These are phyloP conservation scores for Chytridium lagenaria DNA, from an alignment of 371 early-diverging fungal genomes.

Conservation along the genomic window DNA sequence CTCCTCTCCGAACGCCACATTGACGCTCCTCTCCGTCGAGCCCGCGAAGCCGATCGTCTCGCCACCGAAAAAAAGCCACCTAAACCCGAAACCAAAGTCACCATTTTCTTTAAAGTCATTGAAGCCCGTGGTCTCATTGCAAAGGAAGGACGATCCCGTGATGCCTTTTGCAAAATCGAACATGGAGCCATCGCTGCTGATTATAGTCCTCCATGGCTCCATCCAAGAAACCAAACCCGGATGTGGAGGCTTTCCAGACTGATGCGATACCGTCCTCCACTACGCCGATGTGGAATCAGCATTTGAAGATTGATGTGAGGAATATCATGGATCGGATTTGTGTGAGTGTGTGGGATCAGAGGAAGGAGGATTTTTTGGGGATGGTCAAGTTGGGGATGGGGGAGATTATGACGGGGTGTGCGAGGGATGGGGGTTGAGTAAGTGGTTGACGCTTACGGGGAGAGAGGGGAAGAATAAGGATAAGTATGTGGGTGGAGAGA, in stretches of 20 bases:
- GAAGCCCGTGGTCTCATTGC: constrained; percentile 42
- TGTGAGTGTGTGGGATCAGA: constrained; percentile 50
- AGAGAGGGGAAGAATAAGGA: constrained; percentile 46
- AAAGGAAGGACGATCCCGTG: constrained; percentile 46
- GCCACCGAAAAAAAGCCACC: not conserved
- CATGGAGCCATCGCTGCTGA: constrained; percentile 38
- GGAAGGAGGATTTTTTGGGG: constrained; percentile 53
- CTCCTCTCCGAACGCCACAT: constrained; percentile 47
- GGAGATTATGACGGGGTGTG: constrained; percentile 39
- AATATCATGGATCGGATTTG: constrained; percentile 34
- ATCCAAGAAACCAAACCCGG: constrained; percentile 9
- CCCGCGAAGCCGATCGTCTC: not conserved
- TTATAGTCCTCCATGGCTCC: constrained; percentile 8
- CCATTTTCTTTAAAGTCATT: constrained; percentile 48
- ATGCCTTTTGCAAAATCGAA: constrained; percentile 50
- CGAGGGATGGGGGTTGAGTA: constrained; percentile 36
- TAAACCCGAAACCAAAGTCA: not conserved
- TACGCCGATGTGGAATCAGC: constrained; percentile 51
- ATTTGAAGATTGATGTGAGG: constrained; percentile 41
- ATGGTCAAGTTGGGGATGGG: constrained; percentile 32
- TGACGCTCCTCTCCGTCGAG: constrained; percentile 28
- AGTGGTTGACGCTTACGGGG: constrained; percentile 37
- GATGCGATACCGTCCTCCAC: constrained; percentile 33
- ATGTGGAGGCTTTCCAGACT: constrained; percentile 40
- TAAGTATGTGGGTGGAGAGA: constrained; percentile 53